These are phyloP conservation scores for Fusarium pseudoanthophilum DNA, from an alignment of 2,329 filamentous ascomycete species.

Conservation along the genomic window DNA sequence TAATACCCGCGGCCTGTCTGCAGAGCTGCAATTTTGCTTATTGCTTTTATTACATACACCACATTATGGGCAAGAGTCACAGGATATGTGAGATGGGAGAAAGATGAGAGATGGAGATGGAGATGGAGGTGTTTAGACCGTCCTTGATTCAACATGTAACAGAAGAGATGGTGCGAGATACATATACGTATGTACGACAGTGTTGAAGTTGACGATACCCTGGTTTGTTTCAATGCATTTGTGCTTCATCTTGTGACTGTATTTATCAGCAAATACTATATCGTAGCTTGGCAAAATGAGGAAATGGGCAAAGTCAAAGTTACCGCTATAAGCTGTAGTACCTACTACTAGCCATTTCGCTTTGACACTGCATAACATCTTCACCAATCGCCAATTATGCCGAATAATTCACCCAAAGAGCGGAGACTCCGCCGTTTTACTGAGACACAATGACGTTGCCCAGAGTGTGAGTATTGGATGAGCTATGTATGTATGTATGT, in stretches of 20 bases:
- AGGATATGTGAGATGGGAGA: conserved; percentile 17
- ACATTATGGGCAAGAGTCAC: conserved; percentile 16
- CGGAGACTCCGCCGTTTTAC: conserved; percentile 22
- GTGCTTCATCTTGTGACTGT: background rate
- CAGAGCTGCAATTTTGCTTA: conserved; percentile 39
- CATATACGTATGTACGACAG: conserved; percentile 29
- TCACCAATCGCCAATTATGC: conserved; percentile 20
- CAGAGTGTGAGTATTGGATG: background rate
- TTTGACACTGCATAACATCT: conserved; percentile 1
- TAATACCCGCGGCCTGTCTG: conserved; percentile 44
- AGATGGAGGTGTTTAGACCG: background rate
- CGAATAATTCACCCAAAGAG: conserved; percentile 33
- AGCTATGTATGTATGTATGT: background rate
- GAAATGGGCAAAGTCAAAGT: background rate
- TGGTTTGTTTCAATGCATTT: background rate
- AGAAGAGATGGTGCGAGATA: conserved; percentile 12
- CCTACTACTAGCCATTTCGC: background rate
- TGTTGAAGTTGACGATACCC: conserved; percentile 36
- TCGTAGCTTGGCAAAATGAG: background rate
- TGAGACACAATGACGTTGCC: conserved; percentile 27
- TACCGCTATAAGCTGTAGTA: background rate
- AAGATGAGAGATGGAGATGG: background rate
- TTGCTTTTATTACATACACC: conserved; percentile 33
- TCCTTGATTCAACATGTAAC: background rate
- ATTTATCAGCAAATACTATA: background rate